Base-by-base conservation (phyloP, 768 basidiomycete species). In the Panus rudis region DNA sequence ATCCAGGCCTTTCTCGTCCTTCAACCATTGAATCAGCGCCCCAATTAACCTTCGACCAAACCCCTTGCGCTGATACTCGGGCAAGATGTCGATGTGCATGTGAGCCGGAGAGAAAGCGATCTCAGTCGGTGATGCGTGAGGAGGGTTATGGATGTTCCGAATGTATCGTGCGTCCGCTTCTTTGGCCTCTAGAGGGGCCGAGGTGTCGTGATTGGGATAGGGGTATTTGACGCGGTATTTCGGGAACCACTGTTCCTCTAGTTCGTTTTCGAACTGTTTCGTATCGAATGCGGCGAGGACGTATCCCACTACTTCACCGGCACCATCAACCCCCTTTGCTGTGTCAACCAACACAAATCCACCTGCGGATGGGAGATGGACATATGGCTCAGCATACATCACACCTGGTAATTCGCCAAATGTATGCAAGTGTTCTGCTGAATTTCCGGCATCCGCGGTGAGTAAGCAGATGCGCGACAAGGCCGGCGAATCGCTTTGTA, bases 371-470 rank as follows among this genome's bases (percentile, higher is more conserved):
- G 77, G 72, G 13, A 83, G 62, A 41, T 76, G 75, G 45, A 84
- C 70, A 60, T 90, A 90, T 2, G 87, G 87, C 35, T 85, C 72
- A 3, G 86, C 80, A 54, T 80, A 89, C 32, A 82, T 68, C 32
- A 87, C 69, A 4, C 86, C 84, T 10, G 76, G 79, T 25, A 88
- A 75, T 50, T 83, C 80, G 11, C 66, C 66, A 51, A 69, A 72
- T 30, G 75, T 73, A 63, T 87, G 81, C 22, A 78, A 65, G 27
- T 52, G 52, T 58, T 78, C 77, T 27, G 83, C 83, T 44, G 81
- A 79, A 49, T 63, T 66, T 38, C 87, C 86, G 17, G 81, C 83
- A 41, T 84, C 72, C 16, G 74, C 83, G 4, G 86, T 89, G 41
- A 82, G 67, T 22, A 91, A 70, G 59, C 87, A 91, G 52, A 90